phyloP scores from a whole-genome alignment of 2,329 filamentous ascomycete genomes.

The Fusarium algeriense region DNA sequence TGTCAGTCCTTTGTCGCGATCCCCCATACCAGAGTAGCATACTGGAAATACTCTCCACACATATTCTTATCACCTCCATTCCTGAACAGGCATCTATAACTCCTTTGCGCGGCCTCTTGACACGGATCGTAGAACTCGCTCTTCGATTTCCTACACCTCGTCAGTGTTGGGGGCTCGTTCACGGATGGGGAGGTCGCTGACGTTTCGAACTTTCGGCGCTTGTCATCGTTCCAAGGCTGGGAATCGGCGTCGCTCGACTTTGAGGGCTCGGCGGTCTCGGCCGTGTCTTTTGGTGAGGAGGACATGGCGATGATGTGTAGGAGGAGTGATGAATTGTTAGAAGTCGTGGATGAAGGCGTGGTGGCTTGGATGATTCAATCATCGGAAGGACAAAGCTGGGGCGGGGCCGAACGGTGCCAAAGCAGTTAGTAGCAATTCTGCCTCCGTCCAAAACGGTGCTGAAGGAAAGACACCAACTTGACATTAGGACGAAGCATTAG shows the following conservation, averaged over 20 bases:
- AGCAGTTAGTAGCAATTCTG: not conserved
- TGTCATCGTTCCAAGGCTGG: slow-evolving; percentile 69
- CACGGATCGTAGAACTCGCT: slow-evolving; percentile 97
- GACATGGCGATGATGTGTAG: slow-evolving; percentile 38
- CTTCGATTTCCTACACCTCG: slow-evolving; percentile 76
- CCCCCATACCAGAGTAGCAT: slow-evolving; percentile 50
- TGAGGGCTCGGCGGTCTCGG: slow-evolving; percentile 21
- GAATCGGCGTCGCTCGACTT: slow-evolving; percentile 26
- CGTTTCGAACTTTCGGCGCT: slow-evolving; percentile 74
- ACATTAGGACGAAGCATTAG: no score
- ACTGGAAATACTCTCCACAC: slow-evolving; percentile 98
- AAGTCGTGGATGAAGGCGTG: not conserved
- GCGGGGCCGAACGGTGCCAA: slow-evolving; percentile 13
- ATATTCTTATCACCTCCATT: slow-evolving; percentile 90
- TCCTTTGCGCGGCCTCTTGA: slow-evolving; percentile 88
- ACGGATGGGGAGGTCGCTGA: slow-evolving; percentile 52
- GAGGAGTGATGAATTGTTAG: not conserved
- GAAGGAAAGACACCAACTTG: not conserved
- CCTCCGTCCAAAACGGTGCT: not conserved
- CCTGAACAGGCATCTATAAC: slow-evolving; percentile 87
- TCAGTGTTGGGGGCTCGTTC: not conserved
- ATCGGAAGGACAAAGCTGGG: slow-evolving; percentile 1
- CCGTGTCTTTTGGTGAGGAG: slow-evolving; percentile 34
- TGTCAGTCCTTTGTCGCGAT: slow-evolving; percentile 30
- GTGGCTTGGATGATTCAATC: slow-evolving; percentile 5